Conservation (phyloP, 208 protist genomes). For the Trichomonas vaginalis region DNA sequence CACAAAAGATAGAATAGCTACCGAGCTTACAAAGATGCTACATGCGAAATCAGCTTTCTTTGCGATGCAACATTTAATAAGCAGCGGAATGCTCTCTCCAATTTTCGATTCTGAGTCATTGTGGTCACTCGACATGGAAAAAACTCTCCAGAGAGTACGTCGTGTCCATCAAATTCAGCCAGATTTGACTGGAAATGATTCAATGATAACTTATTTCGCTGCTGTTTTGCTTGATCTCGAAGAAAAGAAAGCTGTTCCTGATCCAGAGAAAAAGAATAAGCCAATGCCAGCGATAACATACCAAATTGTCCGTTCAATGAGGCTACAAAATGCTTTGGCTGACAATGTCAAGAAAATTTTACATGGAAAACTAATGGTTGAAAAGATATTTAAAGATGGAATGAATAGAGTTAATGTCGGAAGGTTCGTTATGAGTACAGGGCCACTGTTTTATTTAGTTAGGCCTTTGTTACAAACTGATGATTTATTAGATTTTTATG, state of each 20-base stretch:
- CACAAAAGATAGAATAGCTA: neutral
- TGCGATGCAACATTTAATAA: neutral
- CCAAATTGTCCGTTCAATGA: neutral
- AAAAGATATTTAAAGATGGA: neutral
- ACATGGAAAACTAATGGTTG: neutral
- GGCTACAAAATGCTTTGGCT: neutral
- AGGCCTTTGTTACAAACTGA: neutral
- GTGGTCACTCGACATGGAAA: neutral
- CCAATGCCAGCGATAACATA: neutral
- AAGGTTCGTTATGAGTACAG: neutral
- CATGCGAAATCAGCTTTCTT: neutral
- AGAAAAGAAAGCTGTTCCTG: neutral
- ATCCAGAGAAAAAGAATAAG: neutral
- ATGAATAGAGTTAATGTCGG: neutral
- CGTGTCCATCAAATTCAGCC: neutral
- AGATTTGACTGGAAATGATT: neutral
- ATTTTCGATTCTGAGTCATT: neutral
- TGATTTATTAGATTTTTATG: neutral
- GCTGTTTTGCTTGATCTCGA: neutral
- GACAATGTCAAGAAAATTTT: neutral
- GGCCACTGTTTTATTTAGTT: neutral
- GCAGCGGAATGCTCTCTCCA: neutral
- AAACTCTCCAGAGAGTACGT: neutral
- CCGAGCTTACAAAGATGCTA: neutral
- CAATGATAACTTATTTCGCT: neutral